A percentile compares a stretch with the other conserved stretches of the same genome.
These are phyloP conservation scores for Chalara sp. DNA, from an alignment of 2,329 filamentous ascomycete genomes.

Conservation along the genomic window DNA sequence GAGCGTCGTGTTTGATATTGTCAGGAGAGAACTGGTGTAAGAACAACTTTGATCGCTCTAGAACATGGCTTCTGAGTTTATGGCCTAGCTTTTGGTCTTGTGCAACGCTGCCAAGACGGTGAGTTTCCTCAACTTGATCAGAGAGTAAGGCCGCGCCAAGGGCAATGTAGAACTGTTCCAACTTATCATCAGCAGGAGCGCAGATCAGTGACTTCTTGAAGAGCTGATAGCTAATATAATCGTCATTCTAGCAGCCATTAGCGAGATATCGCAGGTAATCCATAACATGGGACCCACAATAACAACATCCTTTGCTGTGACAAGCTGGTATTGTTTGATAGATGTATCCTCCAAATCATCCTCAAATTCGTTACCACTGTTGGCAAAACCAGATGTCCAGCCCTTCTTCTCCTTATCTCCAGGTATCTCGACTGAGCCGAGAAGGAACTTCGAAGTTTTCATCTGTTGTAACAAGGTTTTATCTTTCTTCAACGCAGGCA, in stretches of 20 bases:
- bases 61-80: constrained; percentile 69
- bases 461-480: constrained; percentile 72
- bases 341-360: constrained; percentile 37
- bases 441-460: constrained; percentile 67
- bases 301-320: constrained; percentile 64
- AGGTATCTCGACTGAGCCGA: constrained; percentile 72
- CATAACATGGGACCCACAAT: constrained; percentile 34
- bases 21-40: constrained; percentile 69
- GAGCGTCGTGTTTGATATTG: constrained; percentile 76
- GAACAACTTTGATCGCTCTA: constrained; percentile 86
- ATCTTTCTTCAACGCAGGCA: constrained; percentile 65
- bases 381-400: background rate
- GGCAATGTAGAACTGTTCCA: constrained; percentile 79
- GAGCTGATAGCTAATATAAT: constrained; percentile 80
- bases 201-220: constrained; percentile 82
- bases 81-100: constrained; percentile 62
- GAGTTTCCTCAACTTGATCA: constrained; percentile 69
- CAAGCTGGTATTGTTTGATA: constrained; percentile 59
- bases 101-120: constrained; percentile 53
- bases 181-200: constrained; percentile 79
- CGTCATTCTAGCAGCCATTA: constrained; percentile 49
- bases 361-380: constrained; percentile 29
- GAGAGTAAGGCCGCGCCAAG: constrained; percentile 76
- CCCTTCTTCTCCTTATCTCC: constrained; percentile 16
- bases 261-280: background rate